Evolutionary conservation across 352 stramenopile species (phyloP).

Genomic region (Globisporangium lucens): DNA sequence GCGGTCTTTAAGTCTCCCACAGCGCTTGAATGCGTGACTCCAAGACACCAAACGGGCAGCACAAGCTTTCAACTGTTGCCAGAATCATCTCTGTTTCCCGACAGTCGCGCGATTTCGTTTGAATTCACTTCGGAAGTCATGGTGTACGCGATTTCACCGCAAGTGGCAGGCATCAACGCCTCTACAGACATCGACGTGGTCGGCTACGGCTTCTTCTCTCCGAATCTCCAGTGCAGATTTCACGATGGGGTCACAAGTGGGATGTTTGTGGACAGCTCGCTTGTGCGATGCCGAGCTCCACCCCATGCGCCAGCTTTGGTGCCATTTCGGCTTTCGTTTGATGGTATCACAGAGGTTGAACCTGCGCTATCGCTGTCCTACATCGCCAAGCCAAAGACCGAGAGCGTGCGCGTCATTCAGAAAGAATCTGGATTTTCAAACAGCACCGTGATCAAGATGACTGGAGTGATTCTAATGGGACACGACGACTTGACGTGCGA

Average conservation of each 20-base stretch:
- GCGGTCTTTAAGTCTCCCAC: slow-evolving; percentile 24
- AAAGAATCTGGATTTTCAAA: background rate
- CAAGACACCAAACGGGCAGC: slow-evolving; percentile 11
- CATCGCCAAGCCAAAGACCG: slow-evolving; percentile 6
- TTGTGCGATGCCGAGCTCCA: slow-evolving; percentile 36
- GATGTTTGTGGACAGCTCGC: slow-evolving; percentile 34
- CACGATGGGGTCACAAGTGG: slow-evolving; percentile 5
- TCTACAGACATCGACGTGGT: slow-evolving; percentile 26
- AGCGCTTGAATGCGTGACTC: slow-evolving; percentile 24
- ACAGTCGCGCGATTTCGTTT: slow-evolving; percentile 19
- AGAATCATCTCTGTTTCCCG: slow-evolving; percentile 18
- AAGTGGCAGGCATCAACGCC: slow-evolving; percentile 17
- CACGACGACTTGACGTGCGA: slow-evolving; percentile 2
- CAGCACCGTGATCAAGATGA: background rate
- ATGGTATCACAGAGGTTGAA: slow-evolving; percentile 18
- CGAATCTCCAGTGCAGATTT: slow-evolving; percentile 29
- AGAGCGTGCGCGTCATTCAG: background rate
- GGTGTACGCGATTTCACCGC: slow-evolving; percentile 26
- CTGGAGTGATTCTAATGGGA: background rate
- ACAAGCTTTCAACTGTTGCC: slow-evolving; percentile 30
- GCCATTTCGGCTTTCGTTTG: slow-evolving; percentile 29
- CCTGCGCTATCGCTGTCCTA: slow-evolving; percentile 28
- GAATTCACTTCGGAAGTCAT: slow-evolving; percentile 24
- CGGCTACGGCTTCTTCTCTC: slow-evolving; percentile 34
- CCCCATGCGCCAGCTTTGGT: slow-evolving; percentile 22